Conservation (phyloP, 1,284 basidiomycete genomes). For the Malassezia slooffiae region DNA sequence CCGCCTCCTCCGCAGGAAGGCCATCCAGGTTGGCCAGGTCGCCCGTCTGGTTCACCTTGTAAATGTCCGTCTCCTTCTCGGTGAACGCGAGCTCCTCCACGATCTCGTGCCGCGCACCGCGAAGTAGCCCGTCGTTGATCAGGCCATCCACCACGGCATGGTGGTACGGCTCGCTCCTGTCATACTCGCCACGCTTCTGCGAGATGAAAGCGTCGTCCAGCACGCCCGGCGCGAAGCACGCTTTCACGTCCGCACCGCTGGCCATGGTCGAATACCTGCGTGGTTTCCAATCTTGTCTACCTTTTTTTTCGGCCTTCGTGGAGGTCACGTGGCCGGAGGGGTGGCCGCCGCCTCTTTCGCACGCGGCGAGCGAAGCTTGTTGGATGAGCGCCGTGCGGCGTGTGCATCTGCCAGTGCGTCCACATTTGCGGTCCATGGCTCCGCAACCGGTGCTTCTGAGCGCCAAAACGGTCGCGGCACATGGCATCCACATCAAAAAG, state of each 20-base stretch:
- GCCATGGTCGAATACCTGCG: slow-evolving; percentile 10
- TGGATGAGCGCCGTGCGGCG: too few species aligned
- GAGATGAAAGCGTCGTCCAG: slow-evolving; percentile 17
- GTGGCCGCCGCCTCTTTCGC: too few species aligned
- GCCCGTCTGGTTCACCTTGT: slow-evolving; percentile 94
- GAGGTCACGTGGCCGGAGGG: slow-evolving; percentile 4
- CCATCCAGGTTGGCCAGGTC: slow-evolving; percentile 86
- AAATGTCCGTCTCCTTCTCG: slow-evolving; percentile 97
- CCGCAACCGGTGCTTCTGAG: slow-evolving; percentile 35
- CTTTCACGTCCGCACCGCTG: slow-evolving; percentile 13
- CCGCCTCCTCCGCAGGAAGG: slow-evolving; percentile 50
- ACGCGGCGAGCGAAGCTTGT: too few species aligned
- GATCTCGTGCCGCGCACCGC: slow-evolving; percentile 66
- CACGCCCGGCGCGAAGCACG: slow-evolving; percentile 24
- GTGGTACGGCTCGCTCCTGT: slow-evolving; percentile 58
- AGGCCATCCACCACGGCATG: slow-evolving; percentile 71
- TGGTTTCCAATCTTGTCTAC: too few species aligned
- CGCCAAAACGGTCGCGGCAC: slow-evolving; percentile 21
- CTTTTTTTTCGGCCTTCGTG: too few species aligned
- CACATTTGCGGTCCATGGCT: slow-evolving; percentile 24
- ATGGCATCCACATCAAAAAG: slow-evolving; percentile 29
- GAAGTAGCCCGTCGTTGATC: slow-evolving; percentile 70
- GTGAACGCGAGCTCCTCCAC: slow-evolving; percentile 77
- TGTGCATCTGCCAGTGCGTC: too few species aligned
- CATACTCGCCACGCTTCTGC: slow-evolving; percentile 23